Percentiles rank a stretch among this genome's conserved stretches.
Evolutionary conservation across 169 alveolate species (phyloP).

Genomic region (Plasmodium cynomolgi): DNA sequence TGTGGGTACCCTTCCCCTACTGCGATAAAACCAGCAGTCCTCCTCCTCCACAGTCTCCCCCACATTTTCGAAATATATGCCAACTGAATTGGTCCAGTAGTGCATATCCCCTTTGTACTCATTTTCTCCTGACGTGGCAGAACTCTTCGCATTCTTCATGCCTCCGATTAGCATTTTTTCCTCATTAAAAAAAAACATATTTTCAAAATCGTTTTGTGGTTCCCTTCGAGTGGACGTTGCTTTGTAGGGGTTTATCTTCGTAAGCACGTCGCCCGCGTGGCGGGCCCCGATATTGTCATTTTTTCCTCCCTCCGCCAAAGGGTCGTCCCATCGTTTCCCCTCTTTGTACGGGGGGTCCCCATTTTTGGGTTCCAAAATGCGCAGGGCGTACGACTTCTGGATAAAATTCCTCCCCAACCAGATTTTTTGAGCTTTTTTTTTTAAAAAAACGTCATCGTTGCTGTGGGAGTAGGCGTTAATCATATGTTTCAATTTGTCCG

Average conservation of each 20-base stretch:
- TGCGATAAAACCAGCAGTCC: slow-evolving; percentile 62
- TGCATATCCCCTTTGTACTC: slow-evolving; percentile 5
- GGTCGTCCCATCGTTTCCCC: not conserved
- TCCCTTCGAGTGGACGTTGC: not conserved
- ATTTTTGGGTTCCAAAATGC: not conserved
- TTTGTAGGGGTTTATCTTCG: not conserved
- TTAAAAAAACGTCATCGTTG: slow-evolving; percentile 20
- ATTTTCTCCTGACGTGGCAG: not conserved
- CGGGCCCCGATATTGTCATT: not conserved
- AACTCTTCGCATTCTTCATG: not conserved
- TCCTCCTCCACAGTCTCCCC: slow-evolving; percentile 59
- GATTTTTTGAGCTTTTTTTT: not conserved
- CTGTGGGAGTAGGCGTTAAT: slow-evolving; percentile 32
- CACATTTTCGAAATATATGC: slow-evolving; percentile 53
- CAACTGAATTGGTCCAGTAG: slow-evolving; percentile 28
- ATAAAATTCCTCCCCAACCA: slow-evolving; percentile 6
- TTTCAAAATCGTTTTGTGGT: not conserved
- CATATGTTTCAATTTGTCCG: slow-evolving; percentile 17
- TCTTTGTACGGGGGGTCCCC: not conserved
- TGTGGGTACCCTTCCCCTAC: not conserved
- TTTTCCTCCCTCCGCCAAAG: not conserved
- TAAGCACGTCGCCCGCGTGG: not conserved
- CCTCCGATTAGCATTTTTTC: not conserved
- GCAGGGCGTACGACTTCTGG: slow-evolving; percentile 6
- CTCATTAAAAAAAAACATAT: not conserved